These are phyloP conservation scores for Puccinia hordei DNA, from an alignment of 1,284 basidiomycete species.

Conservation along the genomic window DNA sequence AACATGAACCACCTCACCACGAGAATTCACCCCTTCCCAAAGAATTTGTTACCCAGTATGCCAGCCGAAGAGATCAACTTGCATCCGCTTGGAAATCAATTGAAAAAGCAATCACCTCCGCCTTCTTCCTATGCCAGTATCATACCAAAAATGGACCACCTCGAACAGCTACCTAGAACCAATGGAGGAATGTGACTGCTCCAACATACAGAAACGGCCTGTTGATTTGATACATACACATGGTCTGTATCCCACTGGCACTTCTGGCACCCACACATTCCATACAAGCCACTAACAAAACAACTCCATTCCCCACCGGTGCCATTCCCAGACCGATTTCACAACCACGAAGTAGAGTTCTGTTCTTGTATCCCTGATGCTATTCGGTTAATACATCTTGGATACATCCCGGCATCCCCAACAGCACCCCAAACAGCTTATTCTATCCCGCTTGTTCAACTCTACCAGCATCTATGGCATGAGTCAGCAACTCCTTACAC, in stretches of 20 bases:
- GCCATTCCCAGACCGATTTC: too few species aligned
- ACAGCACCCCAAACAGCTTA: conserved; percentile 4
- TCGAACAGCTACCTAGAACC: neutral
- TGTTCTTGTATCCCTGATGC: neutral
- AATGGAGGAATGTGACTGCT: neutral
- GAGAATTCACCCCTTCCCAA: too few species aligned
- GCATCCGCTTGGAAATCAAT: neutral
- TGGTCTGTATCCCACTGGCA: neutral
- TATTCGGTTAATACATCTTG: neutral
- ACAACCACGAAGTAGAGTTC: too few species aligned
- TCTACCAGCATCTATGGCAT: conserved; percentile 7
- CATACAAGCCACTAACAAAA: too few species aligned
- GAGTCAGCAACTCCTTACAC: neutral
- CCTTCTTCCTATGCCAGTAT: neutral
- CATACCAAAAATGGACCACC: neutral
- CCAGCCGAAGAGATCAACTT: neutral
- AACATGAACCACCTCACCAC: too few species aligned
- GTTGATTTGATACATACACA: neutral
- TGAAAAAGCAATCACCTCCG: neutral
- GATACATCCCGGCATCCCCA: neutral
- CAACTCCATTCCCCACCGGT: too few species aligned
- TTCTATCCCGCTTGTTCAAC: neutral
- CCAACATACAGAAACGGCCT: neutral
- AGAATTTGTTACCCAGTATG: too few species aligned
- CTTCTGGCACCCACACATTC: too few species aligned